phyloP scores from a whole-genome alignment of 371 early-diverging fungal species.

The Apophysomyces variabilis region DNA sequence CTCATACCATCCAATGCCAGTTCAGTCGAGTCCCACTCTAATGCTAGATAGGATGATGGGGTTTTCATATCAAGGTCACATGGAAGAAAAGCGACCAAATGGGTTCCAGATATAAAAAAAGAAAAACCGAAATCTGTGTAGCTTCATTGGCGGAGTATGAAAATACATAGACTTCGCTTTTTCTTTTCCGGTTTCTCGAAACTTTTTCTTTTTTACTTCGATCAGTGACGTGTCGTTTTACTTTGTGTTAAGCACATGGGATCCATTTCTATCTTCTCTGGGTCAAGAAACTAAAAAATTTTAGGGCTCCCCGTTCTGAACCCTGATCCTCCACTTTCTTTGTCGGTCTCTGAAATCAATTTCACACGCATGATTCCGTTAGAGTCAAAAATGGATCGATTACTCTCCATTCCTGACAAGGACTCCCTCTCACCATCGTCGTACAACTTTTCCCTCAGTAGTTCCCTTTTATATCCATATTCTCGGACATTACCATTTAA shows the following conservation, averaged over 20 bases:
- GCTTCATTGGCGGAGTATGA: not conserved
- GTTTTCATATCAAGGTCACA: not conserved
- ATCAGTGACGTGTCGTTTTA: not conserved
- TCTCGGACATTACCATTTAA: conserved; percentile 1
- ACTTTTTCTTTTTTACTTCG: not conserved
- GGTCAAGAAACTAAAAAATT: not conserved
- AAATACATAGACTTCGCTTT: not conserved
- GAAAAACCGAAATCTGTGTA: not conserved
- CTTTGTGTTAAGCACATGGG: conserved; percentile 3
- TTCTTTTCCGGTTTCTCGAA: not conserved
- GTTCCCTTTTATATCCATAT: conserved; percentile 3
- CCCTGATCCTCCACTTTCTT: not conserved
- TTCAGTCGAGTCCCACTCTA: too few species aligned
- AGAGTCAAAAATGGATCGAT: too few species aligned
- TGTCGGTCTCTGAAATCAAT: not conserved
- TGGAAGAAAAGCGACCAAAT: not conserved
- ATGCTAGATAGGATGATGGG: too few species aligned
- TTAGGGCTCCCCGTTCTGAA: not conserved
- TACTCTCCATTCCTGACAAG: too few species aligned
- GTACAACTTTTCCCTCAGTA: not conserved
- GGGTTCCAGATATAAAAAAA: too few species aligned
- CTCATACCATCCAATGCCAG: too few species aligned
- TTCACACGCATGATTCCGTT: conserved; percentile 10
- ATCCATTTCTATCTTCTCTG: not conserved
- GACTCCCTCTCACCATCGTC: not conserved